These are phyloP conservation scores for Carex cristatella DNA, from an alignment of 176 grass and related monocot species.

Conservation along the genomic window DNA sequence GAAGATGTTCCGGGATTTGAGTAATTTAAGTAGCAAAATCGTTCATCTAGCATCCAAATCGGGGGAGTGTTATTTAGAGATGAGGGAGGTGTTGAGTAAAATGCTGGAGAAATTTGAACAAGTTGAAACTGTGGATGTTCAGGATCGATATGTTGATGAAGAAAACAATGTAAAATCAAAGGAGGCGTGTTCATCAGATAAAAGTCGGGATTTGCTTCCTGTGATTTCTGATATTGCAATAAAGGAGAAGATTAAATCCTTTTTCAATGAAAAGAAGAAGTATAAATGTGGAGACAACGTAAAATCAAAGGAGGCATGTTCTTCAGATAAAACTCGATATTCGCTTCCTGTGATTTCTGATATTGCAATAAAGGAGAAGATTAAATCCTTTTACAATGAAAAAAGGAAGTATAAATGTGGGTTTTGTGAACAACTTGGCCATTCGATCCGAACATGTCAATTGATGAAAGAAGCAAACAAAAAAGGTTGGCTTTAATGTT, in stretches of 20 bases:
- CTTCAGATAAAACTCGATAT: neutral
- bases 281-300: conserved; percentile 1
- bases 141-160: neutral
- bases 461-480: neutral
- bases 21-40: neutral
- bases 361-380: neutral
- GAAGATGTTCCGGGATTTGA: neutral
- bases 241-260: neutral
- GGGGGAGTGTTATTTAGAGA: neutral
- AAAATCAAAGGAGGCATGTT: neutral
- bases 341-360: neutral
- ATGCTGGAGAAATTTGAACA: conserved; percentile 9
- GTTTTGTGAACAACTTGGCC: neutral
- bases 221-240: neutral
- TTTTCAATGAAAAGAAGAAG: neutral
- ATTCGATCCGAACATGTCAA: conserved; percentile 3
- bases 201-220: neutral
- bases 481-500: neutral
- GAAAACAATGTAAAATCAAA: neutral
- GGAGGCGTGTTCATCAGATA: neutral
- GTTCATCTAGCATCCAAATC: conserved; percentile 3
- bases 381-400: neutral
- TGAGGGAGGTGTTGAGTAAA: neutral
- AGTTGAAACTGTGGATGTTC: neutral
- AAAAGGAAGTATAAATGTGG: conserved; percentile 7